Conservation (phyloP, 179 eudicot genomes). For the Silene vulgaris region DNA sequence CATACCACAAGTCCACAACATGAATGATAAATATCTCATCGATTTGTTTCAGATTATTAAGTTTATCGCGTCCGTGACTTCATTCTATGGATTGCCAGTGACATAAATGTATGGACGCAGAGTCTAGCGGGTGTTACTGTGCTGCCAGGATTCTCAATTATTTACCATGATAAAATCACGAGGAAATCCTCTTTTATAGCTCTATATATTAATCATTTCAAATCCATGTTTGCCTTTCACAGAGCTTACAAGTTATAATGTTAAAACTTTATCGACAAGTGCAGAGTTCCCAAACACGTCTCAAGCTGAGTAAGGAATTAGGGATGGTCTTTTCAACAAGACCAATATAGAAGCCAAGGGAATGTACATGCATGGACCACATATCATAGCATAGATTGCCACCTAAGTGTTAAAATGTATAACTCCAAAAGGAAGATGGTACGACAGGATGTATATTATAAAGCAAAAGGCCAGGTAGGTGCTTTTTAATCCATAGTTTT, state of each 20-base stretch:
- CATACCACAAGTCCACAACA: background rate
- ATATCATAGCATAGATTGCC: background rate
- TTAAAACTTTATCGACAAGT: background rate
- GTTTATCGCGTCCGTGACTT: background rate
- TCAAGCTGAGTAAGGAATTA: background rate
- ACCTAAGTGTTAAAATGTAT: background rate
- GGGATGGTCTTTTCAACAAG: background rate
- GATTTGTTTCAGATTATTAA: background rate
- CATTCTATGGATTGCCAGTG: constrained; percentile 13
- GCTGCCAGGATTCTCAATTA: background rate
- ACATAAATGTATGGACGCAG: constrained; percentile 9
- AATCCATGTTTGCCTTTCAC: background rate
- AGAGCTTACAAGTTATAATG: background rate
- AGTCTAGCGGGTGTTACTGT: background rate
- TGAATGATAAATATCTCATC: background rate
- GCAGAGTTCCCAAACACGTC: background rate
- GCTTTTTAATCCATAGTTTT: background rate
- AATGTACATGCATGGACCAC: constrained; percentile 8
- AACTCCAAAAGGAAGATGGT: background rate
- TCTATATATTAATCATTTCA: background rate
- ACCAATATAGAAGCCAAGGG: background rate
- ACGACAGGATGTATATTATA: background rate
- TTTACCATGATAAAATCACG: background rate
- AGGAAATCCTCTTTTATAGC: background rate
- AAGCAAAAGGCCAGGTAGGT: background rate